Evolutionary conservation across 805 yeast species (phyloP).

Genomic region (Nakazawaea wickerhamii): DNA sequence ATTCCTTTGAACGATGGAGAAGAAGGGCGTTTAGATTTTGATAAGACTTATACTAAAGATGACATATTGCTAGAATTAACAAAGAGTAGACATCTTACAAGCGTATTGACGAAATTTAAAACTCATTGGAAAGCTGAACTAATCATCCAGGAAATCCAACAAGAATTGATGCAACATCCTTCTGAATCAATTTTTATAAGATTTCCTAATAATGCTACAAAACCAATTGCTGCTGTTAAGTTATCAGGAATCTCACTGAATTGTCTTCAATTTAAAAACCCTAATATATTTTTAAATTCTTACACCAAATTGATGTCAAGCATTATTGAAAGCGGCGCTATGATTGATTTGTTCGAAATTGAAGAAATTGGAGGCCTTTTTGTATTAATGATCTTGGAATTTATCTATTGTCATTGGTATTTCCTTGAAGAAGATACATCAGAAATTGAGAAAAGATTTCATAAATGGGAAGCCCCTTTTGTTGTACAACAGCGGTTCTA

Average conservation of each 20-base stretch:
- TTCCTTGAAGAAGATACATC: slow-evolving; percentile 20
- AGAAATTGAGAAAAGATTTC: slow-evolving; percentile 20
- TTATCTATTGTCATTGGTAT: slow-evolving; percentile 42
- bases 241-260: slow-evolving; percentile 31
- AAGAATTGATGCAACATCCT: slow-evolving; percentile 20
- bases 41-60: background rate
- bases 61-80: background rate
- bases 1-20: background rate
- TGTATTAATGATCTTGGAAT: slow-evolving; percentile 36
- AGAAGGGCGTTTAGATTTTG: background rate
- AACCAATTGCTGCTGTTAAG: slow-evolving; percentile 24
- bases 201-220: slow-evolving; percentile 21
- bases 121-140: background rate
- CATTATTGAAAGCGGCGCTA: slow-evolving; percentile 32
- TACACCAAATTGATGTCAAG: slow-evolving; percentile 35
- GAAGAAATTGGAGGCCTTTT: slow-evolving; percentile 24
- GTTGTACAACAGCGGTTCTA: slow-evolving; percentile 18
- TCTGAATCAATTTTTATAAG: background rate
- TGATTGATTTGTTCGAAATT: slow-evolving; percentile 26
- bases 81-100: background rate
- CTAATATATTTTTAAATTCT: slow-evolving; percentile 31
- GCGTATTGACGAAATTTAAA: background rate
- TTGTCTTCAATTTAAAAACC: slow-evolving; percentile 26
- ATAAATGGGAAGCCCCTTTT: slow-evolving; percentile 27
- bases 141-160: slow-evolving; percentile 18